phyloP scores from a whole-genome alignment of 1,284 basidiomycete genomes.

The Bondarzewia mesenterica region DNA sequence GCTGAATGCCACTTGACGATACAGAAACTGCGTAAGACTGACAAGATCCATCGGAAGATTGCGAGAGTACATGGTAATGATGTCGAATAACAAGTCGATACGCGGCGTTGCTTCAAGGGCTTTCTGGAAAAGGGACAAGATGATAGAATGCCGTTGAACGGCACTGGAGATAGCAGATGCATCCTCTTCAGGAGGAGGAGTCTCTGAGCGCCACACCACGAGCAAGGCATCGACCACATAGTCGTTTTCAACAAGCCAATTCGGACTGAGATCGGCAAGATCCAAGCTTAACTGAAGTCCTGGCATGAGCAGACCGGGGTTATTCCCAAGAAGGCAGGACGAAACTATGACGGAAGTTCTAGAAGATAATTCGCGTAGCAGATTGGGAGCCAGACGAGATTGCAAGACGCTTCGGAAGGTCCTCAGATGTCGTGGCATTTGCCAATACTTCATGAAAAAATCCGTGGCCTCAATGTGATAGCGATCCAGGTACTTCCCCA shows the following conservation, averaged over 20 bases:
- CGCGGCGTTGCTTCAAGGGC: constrained; percentile 62
- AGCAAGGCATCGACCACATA: constrained; percentile 65
- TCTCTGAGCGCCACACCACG: constrained; percentile 62
- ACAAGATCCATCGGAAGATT: constrained; percentile 80
- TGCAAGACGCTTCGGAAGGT: constrained; percentile 79
- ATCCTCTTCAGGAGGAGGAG: constrained; percentile 38
- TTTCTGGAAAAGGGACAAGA: constrained; percentile 74
- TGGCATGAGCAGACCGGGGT: constrained; percentile 50
- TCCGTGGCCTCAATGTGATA: constrained; percentile 83
- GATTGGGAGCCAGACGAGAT: constrained; percentile 67
- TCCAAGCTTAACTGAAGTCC: constrained; percentile 76
- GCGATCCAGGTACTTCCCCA: constrained; percentile 87
- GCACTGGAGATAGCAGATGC: constrained; percentile 41
- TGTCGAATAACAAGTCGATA: constrained; percentile 85
- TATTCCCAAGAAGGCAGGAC: constrained; percentile 49
- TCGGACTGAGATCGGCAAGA: constrained; percentile 56
- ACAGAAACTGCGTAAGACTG: constrained; percentile 82
- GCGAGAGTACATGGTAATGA: constrained; percentile 80
- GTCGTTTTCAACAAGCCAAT: constrained; percentile 64
- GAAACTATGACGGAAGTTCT: constrained; percentile 56
- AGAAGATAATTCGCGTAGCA: constrained; percentile 68
- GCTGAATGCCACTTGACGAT: constrained; percentile 73
- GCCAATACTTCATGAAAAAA: constrained; percentile 78
- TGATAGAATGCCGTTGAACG: constrained; percentile 59
- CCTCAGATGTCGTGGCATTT: constrained; percentile 67